Evolutionary conservation across 139 green algal genomes (phyloP).

Genomic region (Eudorina sp.): DNA sequence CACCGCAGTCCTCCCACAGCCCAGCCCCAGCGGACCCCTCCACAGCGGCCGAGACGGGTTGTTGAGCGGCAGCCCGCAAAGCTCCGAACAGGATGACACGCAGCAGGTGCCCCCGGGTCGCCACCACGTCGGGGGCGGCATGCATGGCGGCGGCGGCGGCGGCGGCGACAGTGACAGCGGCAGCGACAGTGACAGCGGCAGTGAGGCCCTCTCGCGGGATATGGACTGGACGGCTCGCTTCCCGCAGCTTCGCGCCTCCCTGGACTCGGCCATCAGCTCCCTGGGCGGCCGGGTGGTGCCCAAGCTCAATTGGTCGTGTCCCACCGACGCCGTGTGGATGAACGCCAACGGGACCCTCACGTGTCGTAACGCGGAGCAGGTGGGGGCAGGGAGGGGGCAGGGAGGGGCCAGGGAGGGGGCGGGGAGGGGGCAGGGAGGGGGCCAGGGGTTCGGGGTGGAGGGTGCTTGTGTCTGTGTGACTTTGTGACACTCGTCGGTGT

Average conservation of each 20-base stretch:
- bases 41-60: background rate
- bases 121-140: background rate
- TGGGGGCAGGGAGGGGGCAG: background rate
- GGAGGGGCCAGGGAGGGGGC: background rate
- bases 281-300: constrained; percentile 81
- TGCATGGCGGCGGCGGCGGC: constrained; percentile 6
- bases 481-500: too few species aligned
- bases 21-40: constrained; percentile 29
- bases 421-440: background rate
- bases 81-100: background rate
- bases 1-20: constrained; percentile 15
- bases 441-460: background rate
- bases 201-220: background rate
- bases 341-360: constrained; percentile 47
- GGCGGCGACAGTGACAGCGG: constrained; percentile 11
- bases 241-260: constrained; percentile 51
- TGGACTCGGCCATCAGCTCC: constrained; percentile 73
- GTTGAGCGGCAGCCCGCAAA: background rate
- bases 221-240: constrained; percentile 42
- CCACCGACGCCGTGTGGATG: constrained; percentile 92
- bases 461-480: background rate
- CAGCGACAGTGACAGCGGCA: background rate
- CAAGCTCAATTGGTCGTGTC: constrained; percentile 95
- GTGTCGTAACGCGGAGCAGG: constrained; percentile 67
- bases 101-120: background rate